phyloP scores from a whole-genome alignment of 148 eudicot genomes.

The Linanthus parryae region DNA sequence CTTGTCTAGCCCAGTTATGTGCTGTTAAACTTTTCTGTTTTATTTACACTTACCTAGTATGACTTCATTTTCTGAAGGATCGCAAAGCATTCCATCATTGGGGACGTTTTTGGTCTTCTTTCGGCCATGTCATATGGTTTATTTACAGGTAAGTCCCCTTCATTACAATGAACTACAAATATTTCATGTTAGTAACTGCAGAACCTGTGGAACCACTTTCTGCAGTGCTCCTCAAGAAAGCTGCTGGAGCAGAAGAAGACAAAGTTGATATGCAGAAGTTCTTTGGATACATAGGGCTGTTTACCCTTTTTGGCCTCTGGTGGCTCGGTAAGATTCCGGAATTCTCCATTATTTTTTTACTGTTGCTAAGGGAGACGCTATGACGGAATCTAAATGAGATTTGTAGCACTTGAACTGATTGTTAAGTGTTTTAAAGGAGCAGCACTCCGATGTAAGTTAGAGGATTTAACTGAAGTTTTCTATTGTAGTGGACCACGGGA shows the following conservation, averaged over 20 bases:
- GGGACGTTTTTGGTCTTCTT: constrained; percentile 82
- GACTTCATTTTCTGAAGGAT: constrained; percentile 33
- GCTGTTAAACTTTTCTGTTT: constrained; percentile 17
- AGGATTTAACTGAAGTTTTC: neutral
- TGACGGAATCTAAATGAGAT: neutral
- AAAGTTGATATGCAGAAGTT: constrained; percentile 74
- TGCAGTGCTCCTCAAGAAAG: constrained; percentile 76
- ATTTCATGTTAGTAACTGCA: no score
- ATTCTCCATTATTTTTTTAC: neutral
- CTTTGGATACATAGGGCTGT: constrained; percentile 82
- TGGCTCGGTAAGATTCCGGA: constrained; percentile 70
- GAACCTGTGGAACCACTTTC: no score
- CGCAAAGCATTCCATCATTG: constrained; percentile 56
- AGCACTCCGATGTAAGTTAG: neutral
- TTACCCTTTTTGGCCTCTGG: constrained; percentile 83
- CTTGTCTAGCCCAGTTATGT: no score
- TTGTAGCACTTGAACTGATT: neutral
- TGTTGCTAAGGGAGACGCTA: neutral
- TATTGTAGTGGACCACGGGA: no score
- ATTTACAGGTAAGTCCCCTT: constrained; percentile 52
- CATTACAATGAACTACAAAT: no score
- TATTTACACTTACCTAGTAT: neutral
- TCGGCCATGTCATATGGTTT: constrained; percentile 79
- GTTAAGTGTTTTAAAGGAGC: no score
- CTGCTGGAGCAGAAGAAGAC: constrained; percentile 76